These are phyloP conservation scores for Echites panduratus DNA, from an alignment of 257 asterid genomes.

Conservation along the genomic window DNA sequence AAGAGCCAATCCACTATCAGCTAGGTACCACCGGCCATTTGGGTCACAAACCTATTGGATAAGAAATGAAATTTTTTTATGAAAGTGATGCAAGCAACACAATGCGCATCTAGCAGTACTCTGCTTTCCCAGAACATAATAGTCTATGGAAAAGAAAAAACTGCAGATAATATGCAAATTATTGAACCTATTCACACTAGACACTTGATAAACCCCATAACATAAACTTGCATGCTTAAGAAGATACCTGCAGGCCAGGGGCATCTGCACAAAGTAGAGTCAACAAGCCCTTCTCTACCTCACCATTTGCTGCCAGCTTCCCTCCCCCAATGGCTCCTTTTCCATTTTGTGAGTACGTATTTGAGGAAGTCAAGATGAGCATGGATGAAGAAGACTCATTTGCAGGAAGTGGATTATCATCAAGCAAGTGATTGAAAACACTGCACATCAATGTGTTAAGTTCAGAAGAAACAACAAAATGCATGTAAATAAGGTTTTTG, in stretches of 20 bases:
- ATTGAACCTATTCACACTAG: neutral
- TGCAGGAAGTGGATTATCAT: slow-evolving; percentile 85
- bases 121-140: neutral
- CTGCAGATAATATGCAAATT: neutral
- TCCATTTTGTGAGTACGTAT: slow-evolving; percentile 45
- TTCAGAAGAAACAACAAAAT: slow-evolving; percentile 1
- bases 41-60: slow-evolving; percentile 74
- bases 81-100: slow-evolving; percentile 18
- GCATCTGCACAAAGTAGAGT: slow-evolving; percentile 73
- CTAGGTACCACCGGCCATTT: slow-evolving; percentile 95
- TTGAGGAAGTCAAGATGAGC: slow-evolving; percentile 68
- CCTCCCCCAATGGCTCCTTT: slow-evolving; percentile 52
- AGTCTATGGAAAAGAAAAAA: neutral
- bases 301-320: slow-evolving; percentile 51
- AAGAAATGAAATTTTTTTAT: slow-evolving; percentile 23
- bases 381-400: slow-evolving; percentile 80
- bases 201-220: neutral
- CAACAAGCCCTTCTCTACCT: slow-evolving; percentile 79
- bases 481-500: neutral
- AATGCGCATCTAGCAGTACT: neutral
- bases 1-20: slow-evolving; percentile 65
- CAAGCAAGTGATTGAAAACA: slow-evolving; percentile 80
- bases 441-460: slow-evolving; percentile 44
- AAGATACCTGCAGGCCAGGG: slow-evolving; percentile 81
- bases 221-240: slow-evolving; percentile 1